Percentiles rank a stretch among this genome's conserved stretches.
Conservation (phyloP, 169 alveolate genomes). For the Plasmodium adleri region DNA sequence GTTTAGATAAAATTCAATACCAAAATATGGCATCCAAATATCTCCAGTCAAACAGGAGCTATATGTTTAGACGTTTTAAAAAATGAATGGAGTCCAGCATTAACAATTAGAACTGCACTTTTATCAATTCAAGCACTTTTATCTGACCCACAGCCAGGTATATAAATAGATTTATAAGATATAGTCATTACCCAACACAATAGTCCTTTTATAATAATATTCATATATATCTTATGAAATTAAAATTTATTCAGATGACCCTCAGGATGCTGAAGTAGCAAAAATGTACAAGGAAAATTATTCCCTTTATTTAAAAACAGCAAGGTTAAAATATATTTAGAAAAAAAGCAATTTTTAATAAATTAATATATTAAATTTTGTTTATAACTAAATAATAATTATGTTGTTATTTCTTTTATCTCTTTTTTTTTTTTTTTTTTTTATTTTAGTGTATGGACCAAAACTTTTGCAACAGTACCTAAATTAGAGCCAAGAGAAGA, state of each 20-base stretch:
- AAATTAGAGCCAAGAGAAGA: constrained; percentile 65
- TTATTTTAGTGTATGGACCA: constrained; percentile 84
- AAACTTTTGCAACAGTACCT: constrained; percentile 81
- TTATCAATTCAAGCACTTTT: constrained; percentile 92
- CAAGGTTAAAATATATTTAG: constrained; percentile 78
- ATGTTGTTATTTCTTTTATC: too few species aligned
- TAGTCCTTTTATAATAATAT: too few species aligned
- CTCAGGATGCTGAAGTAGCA: constrained; percentile 94
- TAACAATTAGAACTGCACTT: constrained; percentile 95
- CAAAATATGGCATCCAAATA: constrained; percentile 98
- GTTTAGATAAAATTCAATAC: constrained; percentile 94
- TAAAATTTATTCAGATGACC: constrained; percentile 82
- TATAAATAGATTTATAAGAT: neutral
- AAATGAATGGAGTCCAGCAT: constrained; percentile 98
- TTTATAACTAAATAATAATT: too few species aligned
- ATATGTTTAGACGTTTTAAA: constrained; percentile 96
- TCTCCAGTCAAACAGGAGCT: constrained; percentile 95
- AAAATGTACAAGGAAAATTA: constrained; percentile 87
- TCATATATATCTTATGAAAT: too few species aligned
- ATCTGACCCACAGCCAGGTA: constrained; percentile 91
- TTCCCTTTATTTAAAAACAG: constrained; percentile 85
- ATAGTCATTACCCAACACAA: neutral
- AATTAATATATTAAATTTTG: too few species aligned
- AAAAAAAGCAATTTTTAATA: too few species aligned
- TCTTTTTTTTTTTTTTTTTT: neutral